Base-by-base conservation (phyloP, 2,329 filamentous ascomycete species). In the Calycina marina region DNA sequence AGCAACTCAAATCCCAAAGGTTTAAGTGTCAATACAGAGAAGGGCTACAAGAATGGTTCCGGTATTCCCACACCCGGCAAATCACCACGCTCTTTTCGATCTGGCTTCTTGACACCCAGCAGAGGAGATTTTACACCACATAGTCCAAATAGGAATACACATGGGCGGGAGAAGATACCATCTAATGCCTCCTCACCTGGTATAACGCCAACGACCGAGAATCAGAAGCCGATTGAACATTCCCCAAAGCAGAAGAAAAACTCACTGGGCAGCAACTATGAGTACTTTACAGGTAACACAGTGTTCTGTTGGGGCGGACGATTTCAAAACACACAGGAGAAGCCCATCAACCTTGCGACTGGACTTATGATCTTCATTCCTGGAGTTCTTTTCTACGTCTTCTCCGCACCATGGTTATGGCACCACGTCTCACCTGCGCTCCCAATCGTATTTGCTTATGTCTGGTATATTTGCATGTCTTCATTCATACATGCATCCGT, bases 261-360 rank as follows among this genome's bases (percentile, higher is more conserved):
- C 27, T 20, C 24, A 20, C 50, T 69, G 34, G 75, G 81, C 31
- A 77, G 69, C 43, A 93, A 94, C 47, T 80, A 88, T 56, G 73
- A 96, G 53, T 93, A 93, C 54, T 96, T 94, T 49, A 72, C 82
- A 27, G 90, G 90, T 28, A 98, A 96, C 51, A 93, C 84, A 0
- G 63, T 85, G 14, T 98, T 98, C 52, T 93, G 76, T 54, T 65
- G 82, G 37, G 79, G 82, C 18, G 90, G 90, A 5, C 71, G 90
- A 37, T 65, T 90, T 38, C 83, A 94, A 51, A 94, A 96, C 55
- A 79, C 90, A 20, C 72, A 74, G 45, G 80, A 92, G 45, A 72
- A 77, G 41, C 90, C 90, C 2, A 75, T 98, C 51, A 96, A 94
- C 47, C 69, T 94, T 46, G 77, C 76, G 9, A 98, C 90, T 1